Evolutionary conservation across 179 eudicot species (phyloP).

Genomic region (Drosera spatulata): DNA sequence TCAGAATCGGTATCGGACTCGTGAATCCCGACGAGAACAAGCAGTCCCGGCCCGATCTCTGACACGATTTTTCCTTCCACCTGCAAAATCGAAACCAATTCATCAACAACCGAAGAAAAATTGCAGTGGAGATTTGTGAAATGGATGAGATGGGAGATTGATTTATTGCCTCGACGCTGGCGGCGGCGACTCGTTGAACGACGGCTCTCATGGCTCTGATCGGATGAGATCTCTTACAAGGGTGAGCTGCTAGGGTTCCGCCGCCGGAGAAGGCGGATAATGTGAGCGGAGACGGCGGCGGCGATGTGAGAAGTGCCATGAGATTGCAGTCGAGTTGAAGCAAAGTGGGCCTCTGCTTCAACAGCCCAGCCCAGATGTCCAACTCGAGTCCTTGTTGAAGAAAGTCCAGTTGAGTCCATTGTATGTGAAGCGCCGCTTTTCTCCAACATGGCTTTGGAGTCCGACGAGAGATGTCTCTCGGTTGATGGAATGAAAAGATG

Average conservation of each 20-base stretch:
- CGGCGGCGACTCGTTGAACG: slow-evolving; percentile 81
- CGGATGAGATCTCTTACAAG: background rate
- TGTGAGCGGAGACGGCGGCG: too few species aligned
- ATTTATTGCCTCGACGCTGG: slow-evolving; percentile 60
- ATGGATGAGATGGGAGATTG: background rate
- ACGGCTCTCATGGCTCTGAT: slow-evolving; percentile 68
- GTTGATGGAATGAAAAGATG: too few species aligned
- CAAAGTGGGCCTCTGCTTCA: too few species aligned
- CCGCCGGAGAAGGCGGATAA: too few species aligned
- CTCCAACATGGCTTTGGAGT: too few species aligned
- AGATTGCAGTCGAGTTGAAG: background rate
- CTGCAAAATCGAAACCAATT: slow-evolving; percentile 19
- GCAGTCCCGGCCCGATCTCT: slow-evolving; percentile 76
- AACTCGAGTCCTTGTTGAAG: too few species aligned
- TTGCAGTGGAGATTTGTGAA: background rate
- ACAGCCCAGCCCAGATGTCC: too few species aligned
- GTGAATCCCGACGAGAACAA: slow-evolving; percentile 77
- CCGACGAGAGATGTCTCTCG: too few species aligned
- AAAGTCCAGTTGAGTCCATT: too few species aligned
- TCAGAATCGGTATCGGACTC: slow-evolving; percentile 67
- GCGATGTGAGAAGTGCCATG: too few species aligned
- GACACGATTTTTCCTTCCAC: slow-evolving; percentile 83
- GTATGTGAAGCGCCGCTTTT: too few species aligned
- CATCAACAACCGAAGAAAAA: slow-evolving; percentile 1
- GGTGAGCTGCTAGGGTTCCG: background rate